Conservation (phyloP, 176 grass and related monocot species). For the Lolium rigidum region DNA sequence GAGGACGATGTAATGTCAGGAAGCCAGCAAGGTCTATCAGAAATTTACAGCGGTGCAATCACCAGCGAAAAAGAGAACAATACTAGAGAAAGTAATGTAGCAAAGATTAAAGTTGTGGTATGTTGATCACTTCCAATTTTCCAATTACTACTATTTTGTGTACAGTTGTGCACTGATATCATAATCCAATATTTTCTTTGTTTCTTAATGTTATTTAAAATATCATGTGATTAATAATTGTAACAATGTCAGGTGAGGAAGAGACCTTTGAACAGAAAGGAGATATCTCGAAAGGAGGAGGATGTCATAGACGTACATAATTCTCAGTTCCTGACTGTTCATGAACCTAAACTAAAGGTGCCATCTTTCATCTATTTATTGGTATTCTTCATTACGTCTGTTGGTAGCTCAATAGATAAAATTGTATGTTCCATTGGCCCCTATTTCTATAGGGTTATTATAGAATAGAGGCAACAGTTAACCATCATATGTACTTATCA, state of each 20-base stretch:
- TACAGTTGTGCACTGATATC: slow-evolving; percentile 10
- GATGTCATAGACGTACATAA: slow-evolving; percentile 88
- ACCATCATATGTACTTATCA: too few species aligned
- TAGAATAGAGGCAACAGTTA: background rate
- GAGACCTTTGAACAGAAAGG: slow-evolving; percentile 96
- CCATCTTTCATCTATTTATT: slow-evolving; percentile 31
- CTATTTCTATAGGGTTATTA: background rate
- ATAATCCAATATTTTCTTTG: background rate
- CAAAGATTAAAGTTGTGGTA: slow-evolving; percentile 98
- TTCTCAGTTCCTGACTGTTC: slow-evolving; percentile 67
- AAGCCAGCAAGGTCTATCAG: slow-evolving; percentile 63
- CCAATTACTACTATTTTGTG: slow-evolving; percentile 1
- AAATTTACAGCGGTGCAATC: slow-evolving; percentile 49
- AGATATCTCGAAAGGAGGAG: slow-evolving; percentile 89
- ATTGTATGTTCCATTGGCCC: background rate
- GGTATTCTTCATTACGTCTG: slow-evolving; percentile 12
- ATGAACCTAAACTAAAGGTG: slow-evolving; percentile 97
- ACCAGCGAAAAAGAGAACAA: slow-evolving; percentile 71
- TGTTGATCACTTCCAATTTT: slow-evolving; percentile 40
- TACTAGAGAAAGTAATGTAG: slow-evolving; percentile 74
- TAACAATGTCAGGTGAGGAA: slow-evolving; percentile 76
- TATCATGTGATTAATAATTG: slow-evolving; percentile 6
- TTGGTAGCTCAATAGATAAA: background rate
- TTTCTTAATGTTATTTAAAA: slow-evolving; percentile 22
- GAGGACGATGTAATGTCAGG: slow-evolving; percentile 48